Conservation (phyloP, 208 protist species). For the Leishmania major region DNA sequence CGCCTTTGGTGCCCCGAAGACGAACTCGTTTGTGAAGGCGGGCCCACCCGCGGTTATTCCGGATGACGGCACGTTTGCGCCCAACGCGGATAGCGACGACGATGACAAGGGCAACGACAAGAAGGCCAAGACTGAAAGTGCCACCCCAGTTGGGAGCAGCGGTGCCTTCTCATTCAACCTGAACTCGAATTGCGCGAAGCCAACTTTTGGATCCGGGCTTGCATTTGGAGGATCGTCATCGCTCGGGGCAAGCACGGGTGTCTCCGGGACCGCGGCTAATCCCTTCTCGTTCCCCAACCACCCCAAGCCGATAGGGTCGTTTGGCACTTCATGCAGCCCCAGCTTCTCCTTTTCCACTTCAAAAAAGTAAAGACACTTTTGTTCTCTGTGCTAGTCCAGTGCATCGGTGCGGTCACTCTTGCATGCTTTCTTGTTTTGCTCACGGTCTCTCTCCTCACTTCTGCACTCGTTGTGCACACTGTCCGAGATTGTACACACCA, state of each 20-base stretch:
- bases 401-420: not conserved
- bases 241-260: not conserved
- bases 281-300: conserved; percentile 6
- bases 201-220: conserved; percentile 22
- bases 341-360: not conserved
- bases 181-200: not conserved
- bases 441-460: not conserved
- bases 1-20: not conserved
- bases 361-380: not conserved
- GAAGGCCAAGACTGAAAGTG: conserved; percentile 23
- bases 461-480: not conserved
- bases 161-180: not conserved
- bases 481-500: not conserved
- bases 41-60: conserved; percentile 62
- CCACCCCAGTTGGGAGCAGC: not conserved
- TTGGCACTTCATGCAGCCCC: conserved; percentile 28
- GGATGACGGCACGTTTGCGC: conserved; percentile 72
- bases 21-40: conserved; percentile 51
- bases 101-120: conserved; percentile 57
- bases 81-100: conserved; percentile 62
- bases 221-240: conserved; percentile 3
- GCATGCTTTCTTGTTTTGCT: no score
- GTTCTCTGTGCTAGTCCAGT: not conserved
- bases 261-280: not conserved
- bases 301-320: not conserved